A percentile compares a stretch with the other conserved stretches of the same genome.
These are phyloP conservation scores for Saturnispora dispora DNA, from an alignment of 805 yeast genomes.

Conservation along the genomic window DNA sequence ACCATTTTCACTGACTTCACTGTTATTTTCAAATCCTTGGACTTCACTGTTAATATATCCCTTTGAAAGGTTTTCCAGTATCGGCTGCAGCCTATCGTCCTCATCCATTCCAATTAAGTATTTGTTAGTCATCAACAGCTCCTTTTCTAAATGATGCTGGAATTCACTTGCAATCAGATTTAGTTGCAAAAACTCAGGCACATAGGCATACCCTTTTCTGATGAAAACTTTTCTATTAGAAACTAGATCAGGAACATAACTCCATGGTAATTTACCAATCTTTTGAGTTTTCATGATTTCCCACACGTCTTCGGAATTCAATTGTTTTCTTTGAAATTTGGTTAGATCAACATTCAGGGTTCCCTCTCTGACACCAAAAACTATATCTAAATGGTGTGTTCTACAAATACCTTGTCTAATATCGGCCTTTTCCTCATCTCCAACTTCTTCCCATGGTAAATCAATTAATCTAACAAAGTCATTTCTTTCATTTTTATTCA, in stretches of 20 bases:
- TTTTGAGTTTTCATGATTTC: constrained; percentile 48
- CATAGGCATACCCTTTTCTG: constrained; percentile 65
- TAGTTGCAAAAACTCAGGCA: constrained; percentile 75
- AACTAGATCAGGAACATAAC: constrained; percentile 69
- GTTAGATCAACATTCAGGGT: constrained; percentile 18
- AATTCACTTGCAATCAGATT: constrained; percentile 65
- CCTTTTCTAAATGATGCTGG: constrained; percentile 38
- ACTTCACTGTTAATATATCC: constrained; percentile 56
- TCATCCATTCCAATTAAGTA: constrained; percentile 80
- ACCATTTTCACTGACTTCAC: constrained; percentile 10
- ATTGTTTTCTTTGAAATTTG: constrained; percentile 18
- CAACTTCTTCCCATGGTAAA: constrained; percentile 64
- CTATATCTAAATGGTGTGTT: constrained; percentile 41
- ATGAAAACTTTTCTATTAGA: constrained; percentile 63
- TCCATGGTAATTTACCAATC: constrained; percentile 82
- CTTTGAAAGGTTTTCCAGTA: constrained; percentile 66
- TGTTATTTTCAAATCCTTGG: constrained; percentile 12
- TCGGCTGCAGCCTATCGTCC: constrained; percentile 81
- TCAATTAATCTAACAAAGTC: constrained; percentile 59
- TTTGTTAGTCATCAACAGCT: constrained; percentile 61
- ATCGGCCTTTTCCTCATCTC: constrained; percentile 48
- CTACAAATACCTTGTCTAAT: constrained; percentile 43
- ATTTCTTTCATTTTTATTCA: constrained; percentile 58
- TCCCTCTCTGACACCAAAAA: constrained; percentile 26
- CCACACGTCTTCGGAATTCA: constrained; percentile 44